Evolutionary conservation across 2,329 filamentous ascomycete genomes (phyloP), one percentile per base, ranked within the genome.

Genomic region (Fusarium cicatricum): DNA sequence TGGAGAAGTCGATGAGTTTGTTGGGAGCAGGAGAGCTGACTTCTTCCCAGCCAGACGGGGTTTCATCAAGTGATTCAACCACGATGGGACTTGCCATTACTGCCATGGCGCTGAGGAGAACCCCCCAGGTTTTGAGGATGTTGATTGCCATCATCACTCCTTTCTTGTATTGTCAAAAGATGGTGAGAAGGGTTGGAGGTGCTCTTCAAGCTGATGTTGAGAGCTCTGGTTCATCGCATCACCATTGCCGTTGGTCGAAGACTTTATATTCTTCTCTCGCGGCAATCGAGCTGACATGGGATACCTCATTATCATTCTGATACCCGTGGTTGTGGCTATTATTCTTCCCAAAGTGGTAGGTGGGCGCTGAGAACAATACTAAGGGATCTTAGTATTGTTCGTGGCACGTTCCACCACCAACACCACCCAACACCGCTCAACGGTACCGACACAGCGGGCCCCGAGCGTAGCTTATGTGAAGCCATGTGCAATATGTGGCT

Each of bases 1-100:
- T 71, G 36, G 71, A 72, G 34, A 75, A 55, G 11, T 70, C 58
- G 41, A 72, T 65, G 23, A 59, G 40, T 4, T 65, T 56, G 12
- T 60, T 38, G 19, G 61, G 23, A 5, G 51, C 42, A 11, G 64
- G 60, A 39, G 59, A 49, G 21, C 56, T 47, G 40, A 55, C 39
- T 32, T 61, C 57, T 8, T 65, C 54, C 70, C 70, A 71, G 38
- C 63, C 69, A 1, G 39, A 31, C 8, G 69, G 65, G 7, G 55
- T 37, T 14, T 60, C 42, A 10, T 57, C 39, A 14, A 69, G 41
- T 31, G 52, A 63, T 39, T 69, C 65, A 4, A 71, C 57, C 12
- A 69, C 50, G 4, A 67, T 45, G 11, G 66, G 64, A 7, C 38
- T 45, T 5, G 62, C 47, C 12, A 56, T 15, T n/a, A 36, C 29